phyloP scores from a whole-genome alignment of 345 rosid species.

The Acer negundo region DNA sequence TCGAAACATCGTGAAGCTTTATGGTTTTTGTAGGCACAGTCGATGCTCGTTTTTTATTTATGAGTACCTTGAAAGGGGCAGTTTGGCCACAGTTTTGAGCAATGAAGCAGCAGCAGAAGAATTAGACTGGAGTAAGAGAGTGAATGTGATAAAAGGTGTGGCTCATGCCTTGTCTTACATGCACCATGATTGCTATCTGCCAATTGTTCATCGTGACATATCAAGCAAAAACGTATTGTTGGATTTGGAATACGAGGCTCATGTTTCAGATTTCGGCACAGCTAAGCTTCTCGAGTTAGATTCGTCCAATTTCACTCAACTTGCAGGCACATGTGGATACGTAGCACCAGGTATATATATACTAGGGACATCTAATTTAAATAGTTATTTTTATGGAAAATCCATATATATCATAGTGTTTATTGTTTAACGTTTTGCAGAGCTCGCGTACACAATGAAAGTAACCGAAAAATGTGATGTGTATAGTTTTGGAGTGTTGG shows the following conservation, averaged over 20 bases:
- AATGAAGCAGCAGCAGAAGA: neutral
- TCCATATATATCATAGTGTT: no score
- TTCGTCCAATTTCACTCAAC: neutral
- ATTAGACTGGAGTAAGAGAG: neutral
- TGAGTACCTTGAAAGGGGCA: neutral
- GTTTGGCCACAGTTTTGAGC: neutral
- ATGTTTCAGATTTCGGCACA: neutral
- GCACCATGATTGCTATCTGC: neutral
- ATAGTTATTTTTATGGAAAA: no score
- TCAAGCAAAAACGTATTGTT: neutral
- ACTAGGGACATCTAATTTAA: no score
- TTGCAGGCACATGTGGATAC: neutral
- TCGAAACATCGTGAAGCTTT: neutral
- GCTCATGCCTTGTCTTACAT: neutral
- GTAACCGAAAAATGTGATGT: neutral
- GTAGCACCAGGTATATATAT: neutral
- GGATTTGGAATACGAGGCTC: neutral
- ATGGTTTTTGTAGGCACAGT: neutral
- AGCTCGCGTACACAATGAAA: neutral
- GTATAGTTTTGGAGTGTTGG: neutral
- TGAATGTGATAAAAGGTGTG: neutral
- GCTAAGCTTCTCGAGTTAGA: neutral
- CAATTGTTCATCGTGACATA: neutral
- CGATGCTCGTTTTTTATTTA: neutral
- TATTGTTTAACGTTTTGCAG: neutral